phyloP scores from a whole-genome alignment of 352 stramenopile species.

The Globisporangium ultimum region DNA sequence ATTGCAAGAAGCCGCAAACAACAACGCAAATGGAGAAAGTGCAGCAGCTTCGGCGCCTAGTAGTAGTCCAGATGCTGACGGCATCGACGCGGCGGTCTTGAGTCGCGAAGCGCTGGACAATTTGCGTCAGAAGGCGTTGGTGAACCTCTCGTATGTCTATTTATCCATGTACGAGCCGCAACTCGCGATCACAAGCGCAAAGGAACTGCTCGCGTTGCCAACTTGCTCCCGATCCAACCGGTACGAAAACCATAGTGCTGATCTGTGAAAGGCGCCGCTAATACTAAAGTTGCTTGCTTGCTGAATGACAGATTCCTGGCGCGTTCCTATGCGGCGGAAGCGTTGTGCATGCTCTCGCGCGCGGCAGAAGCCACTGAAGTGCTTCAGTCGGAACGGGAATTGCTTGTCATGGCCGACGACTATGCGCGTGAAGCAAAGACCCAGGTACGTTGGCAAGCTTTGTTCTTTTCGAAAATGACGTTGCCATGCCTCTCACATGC shows the following conservation, averaged over 20 bases:
- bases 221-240: slow-evolving; percentile 70
- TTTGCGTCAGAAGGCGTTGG: slow-evolving; percentile 80
- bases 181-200: slow-evolving; percentile 77
- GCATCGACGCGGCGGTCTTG: slow-evolving; percentile 24
- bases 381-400: slow-evolving; percentile 68
- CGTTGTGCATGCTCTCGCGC: slow-evolving; percentile 85
- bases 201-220: slow-evolving; percentile 67
- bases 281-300: background rate
- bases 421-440: slow-evolving; percentile 78
- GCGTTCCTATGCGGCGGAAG: slow-evolving; percentile 87
- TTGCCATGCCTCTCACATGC: too few relatives aligned
- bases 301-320: slow-evolving; percentile 48
- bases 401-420: slow-evolving; percentile 73
- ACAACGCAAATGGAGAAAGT: slow-evolving; percentile 25
- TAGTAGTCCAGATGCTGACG: slow-evolving; percentile 11
- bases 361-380: slow-evolving; percentile 72
- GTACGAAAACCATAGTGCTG: slow-evolving; percentile 17
- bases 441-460: slow-evolving; percentile 29
- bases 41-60: slow-evolving; percentile 9
- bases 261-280: background rate
- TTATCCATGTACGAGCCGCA: slow-evolving; percentile 90
- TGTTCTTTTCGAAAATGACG: too few relatives aligned
- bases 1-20: slow-evolving; percentile 38
- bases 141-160: slow-evolving; percentile 89
- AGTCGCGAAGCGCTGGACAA: slow-evolving; percentile 60